Base-by-base conservation (phyloP, 1,139 yeast species). In the Yamadazyma dushanensis region DNA sequence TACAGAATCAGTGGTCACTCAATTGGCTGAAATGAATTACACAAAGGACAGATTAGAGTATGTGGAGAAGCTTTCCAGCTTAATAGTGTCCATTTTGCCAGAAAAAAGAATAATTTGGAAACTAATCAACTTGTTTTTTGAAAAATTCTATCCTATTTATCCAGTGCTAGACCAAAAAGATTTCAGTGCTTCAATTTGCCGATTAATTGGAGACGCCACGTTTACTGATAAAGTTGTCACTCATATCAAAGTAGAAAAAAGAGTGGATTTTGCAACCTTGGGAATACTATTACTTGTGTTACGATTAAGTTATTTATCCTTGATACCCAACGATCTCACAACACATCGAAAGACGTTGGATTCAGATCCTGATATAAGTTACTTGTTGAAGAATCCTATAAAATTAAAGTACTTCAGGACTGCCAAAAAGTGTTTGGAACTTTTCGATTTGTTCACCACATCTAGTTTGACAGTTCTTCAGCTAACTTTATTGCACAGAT, bases 401-500 rank as follows among this genome's bases (percentile, higher is more conserved):
- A 49, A 56, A 21, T 46, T 59, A 16, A 65, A 67, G 26, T 53
- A 52, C 8, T 56, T 62, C n/a, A 61, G 56, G 31, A 52, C 64
- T n/a, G 61, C 74, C 0, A 63, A 60, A 34, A 38, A 51, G 27
- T 70, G 76, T 39, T 51, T 69, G 18, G 56, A 58, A 31, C 67
- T 64, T 39, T 70, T 70, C 43, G 60, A 67, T 35, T 44, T 67
- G 14, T 49, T 63, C 48, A 51, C 65, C 32, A 50, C 51, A 16
- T 64, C 73, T 14, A 71, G 75, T 23, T 46, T 78, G 34, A 61
- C 69, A 0, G 67, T 78, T 5, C 59, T 79, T 36, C 83, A 79
- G 47, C 70, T 78, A 35, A 60, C 72, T 0, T 44, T 72, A 10
- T 45, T 66, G 28, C 44, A 60, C 26, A 54, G 77, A 39, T 42